Conservation (phyloP, 179 eudicot genomes). For the Sideroxylon spinosum region DNA sequence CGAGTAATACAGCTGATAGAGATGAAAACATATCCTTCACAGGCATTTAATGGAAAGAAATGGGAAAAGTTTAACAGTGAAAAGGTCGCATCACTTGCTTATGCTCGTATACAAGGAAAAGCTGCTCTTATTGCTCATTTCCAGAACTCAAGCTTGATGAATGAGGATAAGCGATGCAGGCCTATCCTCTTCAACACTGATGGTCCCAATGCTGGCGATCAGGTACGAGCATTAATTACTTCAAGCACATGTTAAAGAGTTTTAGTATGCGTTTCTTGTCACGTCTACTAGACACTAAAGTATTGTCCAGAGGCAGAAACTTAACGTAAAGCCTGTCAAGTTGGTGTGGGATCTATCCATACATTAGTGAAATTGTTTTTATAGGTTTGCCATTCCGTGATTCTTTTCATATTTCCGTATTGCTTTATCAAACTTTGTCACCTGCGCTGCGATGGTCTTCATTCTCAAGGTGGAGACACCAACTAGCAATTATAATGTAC, state of each 20-base stretch:
- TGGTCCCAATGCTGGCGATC: conserved; percentile 82
- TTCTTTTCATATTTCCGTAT: not conserved
- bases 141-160: conserved; percentile 97
- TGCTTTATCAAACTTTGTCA: not conserved
- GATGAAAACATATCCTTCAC: conserved; percentile 5
- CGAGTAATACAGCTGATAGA: conserved; percentile 1
- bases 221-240: conserved; percentile 35
- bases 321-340: not conserved
- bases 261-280: not conserved
- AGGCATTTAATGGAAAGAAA: conserved; percentile 82
- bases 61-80: conserved; percentile 99
- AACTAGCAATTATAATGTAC: not conserved
- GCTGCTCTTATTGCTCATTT: conserved; percentile 82
- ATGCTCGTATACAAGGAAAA: conserved; percentile 90
- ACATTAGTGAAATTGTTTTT: not conserved
- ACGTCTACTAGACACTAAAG: not conserved
- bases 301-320: not conserved
- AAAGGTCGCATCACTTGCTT: conserved; percentile 88
- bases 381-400: not conserved
- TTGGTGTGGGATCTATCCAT: not conserved
- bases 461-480: not conserved
- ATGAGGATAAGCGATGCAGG: conserved; percentile 88
- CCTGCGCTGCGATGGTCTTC: not conserved
- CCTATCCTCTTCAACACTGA: conserved; percentile 79
- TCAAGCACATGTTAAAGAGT: not conserved